Evolutionary conservation across 2,329 filamentous ascomycete species (phyloP).

Genomic region (Colletotrichum viniferum): DNA sequence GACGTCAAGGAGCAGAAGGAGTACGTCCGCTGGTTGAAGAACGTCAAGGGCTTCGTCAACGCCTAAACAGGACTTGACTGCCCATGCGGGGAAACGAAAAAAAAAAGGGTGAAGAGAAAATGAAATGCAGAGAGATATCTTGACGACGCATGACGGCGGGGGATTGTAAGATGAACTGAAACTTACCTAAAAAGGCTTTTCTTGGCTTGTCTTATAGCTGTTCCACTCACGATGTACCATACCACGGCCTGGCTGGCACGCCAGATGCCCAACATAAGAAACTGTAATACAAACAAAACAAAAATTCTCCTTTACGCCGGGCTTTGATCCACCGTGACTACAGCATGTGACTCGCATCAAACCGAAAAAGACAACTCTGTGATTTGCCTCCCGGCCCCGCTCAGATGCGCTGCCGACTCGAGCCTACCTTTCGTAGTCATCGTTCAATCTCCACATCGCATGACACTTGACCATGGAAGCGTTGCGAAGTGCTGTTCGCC

Average conservation of each 20-base stretch:
- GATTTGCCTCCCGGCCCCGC: neutral
- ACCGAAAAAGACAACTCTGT: neutral
- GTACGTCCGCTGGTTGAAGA: slow-evolving; percentile 88
- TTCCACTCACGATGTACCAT: slow-evolving; percentile 25
- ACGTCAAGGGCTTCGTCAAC: slow-evolving; percentile 85
- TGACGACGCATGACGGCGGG: slow-evolving; percentile 19
- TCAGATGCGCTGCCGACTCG: neutral
- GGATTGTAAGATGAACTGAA: slow-evolving; percentile 19
- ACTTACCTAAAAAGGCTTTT: slow-evolving; percentile 4
- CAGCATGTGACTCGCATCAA: neutral
- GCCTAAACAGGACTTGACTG: slow-evolving; percentile 51
- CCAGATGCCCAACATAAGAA: slow-evolving; percentile 1
- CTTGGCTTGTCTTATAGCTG: slow-evolving; percentile 20
- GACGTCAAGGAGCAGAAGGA: slow-evolving; percentile 99
- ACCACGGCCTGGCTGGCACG: slow-evolving; percentile 13
- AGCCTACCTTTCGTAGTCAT: neutral
- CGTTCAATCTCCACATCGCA: neutral
- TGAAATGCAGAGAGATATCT: neutral
- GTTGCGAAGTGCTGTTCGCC: neutral
- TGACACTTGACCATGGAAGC: neutral
- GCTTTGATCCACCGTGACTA: neutral
- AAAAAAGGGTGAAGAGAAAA: neutral
- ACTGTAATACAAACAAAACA: slow-evolving; percentile 10
- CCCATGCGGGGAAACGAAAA: neutral
- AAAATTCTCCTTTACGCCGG: neutral